phyloP scores from a whole-genome alignment of 2,329 filamentous ascomycete genomes.

The Neophaeococcomyces mojaviensis region DNA sequence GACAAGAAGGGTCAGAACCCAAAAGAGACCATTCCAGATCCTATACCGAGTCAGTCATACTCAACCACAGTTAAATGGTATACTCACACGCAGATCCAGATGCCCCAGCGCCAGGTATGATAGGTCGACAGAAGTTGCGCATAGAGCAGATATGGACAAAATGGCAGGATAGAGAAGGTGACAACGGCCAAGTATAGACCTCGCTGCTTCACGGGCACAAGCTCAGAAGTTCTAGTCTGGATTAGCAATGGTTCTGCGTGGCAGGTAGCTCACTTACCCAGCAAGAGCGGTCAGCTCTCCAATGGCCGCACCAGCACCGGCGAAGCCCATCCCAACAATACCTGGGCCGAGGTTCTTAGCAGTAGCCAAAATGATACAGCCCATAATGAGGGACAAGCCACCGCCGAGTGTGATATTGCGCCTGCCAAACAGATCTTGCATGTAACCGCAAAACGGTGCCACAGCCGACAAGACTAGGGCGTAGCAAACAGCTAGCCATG shows the following conservation, averaged over 20 bases:
- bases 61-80: background rate
- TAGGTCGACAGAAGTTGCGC: conserved; percentile 13
- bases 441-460: conserved; percentile 16
- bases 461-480: conserved; percentile 14
- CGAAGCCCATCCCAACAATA: conserved; percentile 14
- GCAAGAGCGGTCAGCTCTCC: conserved; percentile 16
- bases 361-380: conserved; percentile 14
- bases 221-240: conserved; percentile 10
- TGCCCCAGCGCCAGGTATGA: conserved; percentile 17
- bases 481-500: conserved; percentile 14
- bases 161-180: conserved; percentile 13
- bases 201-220: conserved; percentile 17
- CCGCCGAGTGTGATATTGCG: conserved; percentile 15
- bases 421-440: conserved; percentile 15
- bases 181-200: conserved; percentile 14
- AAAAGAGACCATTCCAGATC: conserved; percentile 14
- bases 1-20: conserved; percentile 9
- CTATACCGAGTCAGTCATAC: background rate
- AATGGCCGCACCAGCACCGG: conserved; percentile 15
- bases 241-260: background rate
- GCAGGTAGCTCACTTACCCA: conserved; percentile 10
- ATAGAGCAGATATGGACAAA: conserved; percentile 16
- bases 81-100: conserved; percentile 17
- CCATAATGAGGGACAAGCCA: conserved; percentile 11
- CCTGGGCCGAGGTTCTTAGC: conserved; percentile 12